Evolutionary conservation across 2,329 filamentous ascomycete species (phyloP).

Genomic region (Colletotrichum destructivum): DNA sequence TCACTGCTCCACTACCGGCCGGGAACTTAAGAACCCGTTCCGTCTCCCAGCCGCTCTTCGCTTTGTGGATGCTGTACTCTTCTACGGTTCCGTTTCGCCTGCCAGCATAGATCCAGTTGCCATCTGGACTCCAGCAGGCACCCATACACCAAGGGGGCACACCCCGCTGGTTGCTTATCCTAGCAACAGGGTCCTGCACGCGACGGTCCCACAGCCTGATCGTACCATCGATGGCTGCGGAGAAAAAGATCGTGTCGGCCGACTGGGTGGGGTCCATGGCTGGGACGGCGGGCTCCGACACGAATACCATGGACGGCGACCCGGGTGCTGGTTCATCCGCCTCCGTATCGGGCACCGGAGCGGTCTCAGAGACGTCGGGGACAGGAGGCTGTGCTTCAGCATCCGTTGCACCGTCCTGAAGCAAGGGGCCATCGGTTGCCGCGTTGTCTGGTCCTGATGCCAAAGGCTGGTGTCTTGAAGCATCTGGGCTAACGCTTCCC

Average conservation of each 20-base stretch:
- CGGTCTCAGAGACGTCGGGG: slow-evolving; percentile 26
- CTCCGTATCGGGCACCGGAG: slow-evolving; percentile 19
- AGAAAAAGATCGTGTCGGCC: slow-evolving; percentile 86
- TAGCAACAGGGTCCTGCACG: slow-evolving; percentile 81
- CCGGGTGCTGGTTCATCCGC: slow-evolving; percentile 44
- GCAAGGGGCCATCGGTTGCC: background rate
- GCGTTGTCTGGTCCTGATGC: slow-evolving; percentile 17
- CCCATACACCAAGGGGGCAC: slow-evolving; percentile 98
- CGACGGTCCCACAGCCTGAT: slow-evolving; percentile 95
- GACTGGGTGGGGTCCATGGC: slow-evolving; percentile 70
- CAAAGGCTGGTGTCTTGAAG: slow-evolving; percentile 21
- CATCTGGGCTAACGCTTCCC: slow-evolving; percentile 30
- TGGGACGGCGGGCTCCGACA: slow-evolving; percentile 54
- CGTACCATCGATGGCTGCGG: slow-evolving; percentile 88
- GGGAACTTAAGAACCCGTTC: slow-evolving; percentile 90
- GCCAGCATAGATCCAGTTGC: slow-evolving; percentile 95
- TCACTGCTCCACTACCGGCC: slow-evolving; percentile 89
- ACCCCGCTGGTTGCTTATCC: slow-evolving; percentile 79
- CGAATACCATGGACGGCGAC: slow-evolving; percentile 56
- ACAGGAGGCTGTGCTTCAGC: background rate
- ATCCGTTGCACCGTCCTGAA: slow-evolving; percentile 12
- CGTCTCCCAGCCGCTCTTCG: slow-evolving; percentile 76
- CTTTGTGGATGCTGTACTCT: slow-evolving; percentile 90
- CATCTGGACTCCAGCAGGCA: slow-evolving; percentile 95
- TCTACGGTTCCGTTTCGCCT: slow-evolving; percentile 93